Evolutionary conservation across 306 rosid species (phyloP).

Genomic region (Cajanus cajan): DNA sequence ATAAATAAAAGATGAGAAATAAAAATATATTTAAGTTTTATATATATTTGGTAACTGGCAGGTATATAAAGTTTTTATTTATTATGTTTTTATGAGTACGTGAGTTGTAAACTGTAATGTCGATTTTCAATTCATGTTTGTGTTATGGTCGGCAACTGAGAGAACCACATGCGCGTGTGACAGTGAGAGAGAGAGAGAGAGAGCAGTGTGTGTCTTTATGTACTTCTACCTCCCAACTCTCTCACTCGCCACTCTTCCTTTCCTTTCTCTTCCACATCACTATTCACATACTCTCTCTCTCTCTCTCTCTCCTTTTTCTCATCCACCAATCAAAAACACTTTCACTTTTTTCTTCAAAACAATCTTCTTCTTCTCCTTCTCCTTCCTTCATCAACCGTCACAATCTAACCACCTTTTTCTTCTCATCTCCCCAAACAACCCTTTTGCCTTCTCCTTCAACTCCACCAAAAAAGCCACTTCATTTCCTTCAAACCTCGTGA

Average conservation of each 20-base stretch:
- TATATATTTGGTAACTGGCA: too few relatives aligned
- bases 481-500: conserved; percentile 7
- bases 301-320: not conserved
- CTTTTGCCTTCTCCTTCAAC: not conserved
- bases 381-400: not conserved
- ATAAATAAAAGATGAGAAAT: too few relatives aligned
- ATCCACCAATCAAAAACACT: not conserved
- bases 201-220: conserved; percentile 6
- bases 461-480: not conserved
- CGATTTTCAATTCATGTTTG: conserved; percentile 19
- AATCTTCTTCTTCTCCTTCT: not conserved
- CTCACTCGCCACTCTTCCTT: conserved; percentile 23
- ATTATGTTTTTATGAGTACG: not conserved
- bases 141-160: conserved; percentile 59
- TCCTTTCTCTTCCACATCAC: not conserved
- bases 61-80: not conserved
- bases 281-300: not conserved
- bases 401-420: not conserved
- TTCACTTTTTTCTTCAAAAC: not conserved
- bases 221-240: conserved; percentile 27
- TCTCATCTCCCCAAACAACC: not conserved
- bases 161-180: conserved; percentile 39
- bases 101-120: conserved; percentile 24
- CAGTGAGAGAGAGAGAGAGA: not conserved
- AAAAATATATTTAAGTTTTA: too few relatives aligned